These are phyloP conservation scores for Actinidia arguta DNA, from an alignment of 179 eudicot species.

Conservation along the genomic window DNA sequence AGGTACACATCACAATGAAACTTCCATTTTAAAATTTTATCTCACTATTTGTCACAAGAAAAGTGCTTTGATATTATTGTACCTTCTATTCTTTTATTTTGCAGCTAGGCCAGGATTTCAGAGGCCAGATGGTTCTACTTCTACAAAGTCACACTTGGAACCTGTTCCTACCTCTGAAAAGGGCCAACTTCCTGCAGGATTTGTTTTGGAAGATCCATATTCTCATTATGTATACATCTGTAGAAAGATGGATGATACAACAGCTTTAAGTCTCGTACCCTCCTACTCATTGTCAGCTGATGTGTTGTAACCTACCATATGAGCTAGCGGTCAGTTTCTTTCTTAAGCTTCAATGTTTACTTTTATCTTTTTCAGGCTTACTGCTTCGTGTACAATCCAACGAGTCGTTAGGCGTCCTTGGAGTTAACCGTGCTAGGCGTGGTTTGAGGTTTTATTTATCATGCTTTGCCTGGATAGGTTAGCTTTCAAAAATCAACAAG, in stretches of 20 bases:
- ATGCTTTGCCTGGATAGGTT: neutral
- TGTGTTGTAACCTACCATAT: constrained; percentile 15
- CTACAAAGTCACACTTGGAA: constrained; percentile 54
- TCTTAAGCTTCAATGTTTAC: neutral
- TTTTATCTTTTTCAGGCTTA: neutral
- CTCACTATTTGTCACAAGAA: neutral
- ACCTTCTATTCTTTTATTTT: constrained; percentile 14
- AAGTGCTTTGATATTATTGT: neutral
- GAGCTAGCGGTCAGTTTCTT: neutral
- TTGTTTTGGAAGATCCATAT: constrained; percentile 82
- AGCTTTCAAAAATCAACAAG: neutral
- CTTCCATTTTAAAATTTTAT: neutral
- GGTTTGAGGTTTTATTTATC: neutral
- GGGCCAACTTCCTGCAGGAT: constrained; percentile 68
- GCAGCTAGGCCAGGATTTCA: constrained; percentile 93
- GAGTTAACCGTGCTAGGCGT: neutral
- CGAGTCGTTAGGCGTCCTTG: neutral
- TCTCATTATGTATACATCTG: constrained; percentile 88
- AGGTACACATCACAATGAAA: neutral
- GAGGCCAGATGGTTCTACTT: constrained; percentile 44
- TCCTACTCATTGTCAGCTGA: constrained; percentile 34
- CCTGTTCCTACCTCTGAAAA: constrained; percentile 66
- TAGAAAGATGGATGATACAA: constrained; percentile 49
- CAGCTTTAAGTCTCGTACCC: constrained; percentile 29
- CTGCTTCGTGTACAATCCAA: neutral